Base-by-base conservation (phyloP, 2,329 filamentous ascomycete species). In the Zarea fungicola region DNA sequence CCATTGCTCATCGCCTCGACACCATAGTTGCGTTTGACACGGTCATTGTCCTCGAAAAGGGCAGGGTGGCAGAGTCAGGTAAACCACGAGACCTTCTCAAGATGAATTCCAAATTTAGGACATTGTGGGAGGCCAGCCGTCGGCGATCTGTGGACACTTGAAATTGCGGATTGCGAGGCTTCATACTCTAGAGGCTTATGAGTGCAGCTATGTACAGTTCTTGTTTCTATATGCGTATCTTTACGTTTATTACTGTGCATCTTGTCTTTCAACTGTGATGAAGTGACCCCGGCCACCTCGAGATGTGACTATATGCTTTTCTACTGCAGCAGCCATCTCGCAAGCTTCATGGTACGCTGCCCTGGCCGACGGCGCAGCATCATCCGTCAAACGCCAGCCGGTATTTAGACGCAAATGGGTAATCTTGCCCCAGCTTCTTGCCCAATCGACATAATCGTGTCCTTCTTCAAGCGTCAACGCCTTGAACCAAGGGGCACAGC, bases 401-500 rank as follows among this genome's bases (percentile, higher is more conserved):
- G 70, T 68, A 22, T 60, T 65, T 48, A 80, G 65, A 26, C 71
- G 62, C 48, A 80, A 55, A 9, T 62, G 64, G 0, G 65, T 67
- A 3, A 80, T 63, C 59, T 79, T 79, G 22, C 76, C 73, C 77
- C 77, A 80, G 34, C 71, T 65, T 4, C 67, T 68, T 0, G 63
- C 65, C 78, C 78, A 82, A 55, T 82, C 78, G 9, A 81, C 66
- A 31, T 60, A 67, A 47, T 77, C 73, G 31, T 72, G 68, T 25
- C 71, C 71, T 0, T 67, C 70, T 37, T 59, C 55, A 13, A 60
- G 48, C 54, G 66, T 69, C 44, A 82, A 62, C 9, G 76, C 77
- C 41, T 66, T 65, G 50, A 71, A 69, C 81, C 81, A 85, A 14
- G 71, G 61, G 1, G 62, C 65, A 54, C 81, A 84, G 1, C 81